Evolutionary conservation across 2,329 filamentous ascomycete species (phyloP), one percentile per base, ranked within the genome.

Genomic region (Thelonectria olida): DNA sequence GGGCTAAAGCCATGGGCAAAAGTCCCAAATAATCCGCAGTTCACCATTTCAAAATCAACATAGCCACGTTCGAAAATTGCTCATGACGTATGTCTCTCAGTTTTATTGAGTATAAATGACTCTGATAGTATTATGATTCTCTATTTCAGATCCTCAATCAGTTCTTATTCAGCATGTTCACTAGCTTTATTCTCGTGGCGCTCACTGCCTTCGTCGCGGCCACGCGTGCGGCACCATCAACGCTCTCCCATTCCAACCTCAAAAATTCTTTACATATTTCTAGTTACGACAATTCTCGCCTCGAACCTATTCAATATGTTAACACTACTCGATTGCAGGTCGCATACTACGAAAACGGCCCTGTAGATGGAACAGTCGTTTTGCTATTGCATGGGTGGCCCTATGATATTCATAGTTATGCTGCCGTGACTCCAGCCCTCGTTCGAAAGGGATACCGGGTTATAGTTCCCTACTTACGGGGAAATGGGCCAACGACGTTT

Each of bases 301-400:
- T 54, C 36, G 38, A 54, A 15, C 50, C 50, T 9, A 38, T 54
- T 4, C 38, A 15, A 4, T 34, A 54, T 25, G 50, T 54, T 25
- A 54, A 45, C 31, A 54, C 50, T 8, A 54, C 50, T 7, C 9
- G 39, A 13, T 38, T 54, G 6, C 50, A 62, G 34, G 59, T 69
- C 17, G 61, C 63, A 6, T 71, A 68, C 50, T 66, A 66, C 20
- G 65, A 67, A 31, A 57, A 62, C 17, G 67, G 64, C 8, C 55
- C 60, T 13, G 20, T 54, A 27, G 61, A 58, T 31, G 65, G 58
- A 17, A 42, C 56, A 42, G 62, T 67, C 25, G 66, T 68, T 15
- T 56, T 74, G 10, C 66, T 74, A 1, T 52, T 66, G 10, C 70
- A 74, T 41, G 71, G 72, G 2, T 73, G 68, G 34, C 72, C 72